Percentiles rank a stretch among this genome's conserved stretches.
Evolutionary conservation across 257 asterid species (phyloP).

Genomic region (Rauvolfia tetraphylla): DNA sequence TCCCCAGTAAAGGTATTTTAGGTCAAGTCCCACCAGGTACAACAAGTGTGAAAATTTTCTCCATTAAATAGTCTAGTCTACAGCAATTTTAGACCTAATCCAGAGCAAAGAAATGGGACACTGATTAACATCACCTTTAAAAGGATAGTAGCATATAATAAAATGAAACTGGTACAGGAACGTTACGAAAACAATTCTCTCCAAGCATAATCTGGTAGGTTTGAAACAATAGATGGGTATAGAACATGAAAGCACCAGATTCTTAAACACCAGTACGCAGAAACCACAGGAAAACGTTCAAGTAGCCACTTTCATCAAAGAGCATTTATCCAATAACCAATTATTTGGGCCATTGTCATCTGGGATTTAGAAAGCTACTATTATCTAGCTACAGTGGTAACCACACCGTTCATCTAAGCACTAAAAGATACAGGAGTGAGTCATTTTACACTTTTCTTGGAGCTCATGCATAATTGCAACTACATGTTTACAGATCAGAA

Average conservation of each 20-base stretch:
- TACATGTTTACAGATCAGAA: not conserved
- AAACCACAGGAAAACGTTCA: not conserved
- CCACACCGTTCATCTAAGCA: not conserved
- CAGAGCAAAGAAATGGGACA: not conserved
- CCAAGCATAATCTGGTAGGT: not conserved
- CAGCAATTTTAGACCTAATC: not conserved
- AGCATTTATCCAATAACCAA: not conserved
- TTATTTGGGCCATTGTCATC: not conserved
- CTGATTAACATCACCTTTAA: not conserved
- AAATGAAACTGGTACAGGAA: not conserved
- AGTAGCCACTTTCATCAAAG: not conserved
- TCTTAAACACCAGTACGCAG: not conserved
- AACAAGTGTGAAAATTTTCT: not conserved
- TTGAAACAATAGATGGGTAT: not conserved
- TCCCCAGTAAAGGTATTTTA: not conserved
- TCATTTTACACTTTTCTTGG: not conserved
- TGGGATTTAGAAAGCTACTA: not conserved
- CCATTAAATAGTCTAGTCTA: not conserved
- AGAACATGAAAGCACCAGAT: not conserved
- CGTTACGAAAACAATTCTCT: not conserved
- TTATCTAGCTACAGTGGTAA: not conserved
- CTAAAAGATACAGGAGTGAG: not conserved
- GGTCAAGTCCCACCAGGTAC: not conserved
- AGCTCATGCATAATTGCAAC: not conserved
- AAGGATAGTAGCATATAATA: not conserved